Conservation (phyloP, 805 yeast genomes). For the Ogataea salicorniae region DNA sequence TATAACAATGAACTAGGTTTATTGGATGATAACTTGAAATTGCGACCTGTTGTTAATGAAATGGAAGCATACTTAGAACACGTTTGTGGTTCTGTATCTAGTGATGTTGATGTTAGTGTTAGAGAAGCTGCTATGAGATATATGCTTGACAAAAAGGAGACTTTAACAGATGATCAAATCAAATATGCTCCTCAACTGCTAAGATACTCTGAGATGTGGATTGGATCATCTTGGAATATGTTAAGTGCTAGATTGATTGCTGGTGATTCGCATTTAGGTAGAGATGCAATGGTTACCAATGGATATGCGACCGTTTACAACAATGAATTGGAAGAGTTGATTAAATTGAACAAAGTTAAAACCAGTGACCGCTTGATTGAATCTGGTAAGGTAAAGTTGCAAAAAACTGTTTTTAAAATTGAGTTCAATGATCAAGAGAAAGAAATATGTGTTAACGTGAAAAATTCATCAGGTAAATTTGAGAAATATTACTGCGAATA, state of each 20-base stretch:
- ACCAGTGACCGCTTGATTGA: slow-evolving; percentile 7
- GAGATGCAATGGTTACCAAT: slow-evolving; percentile 61
- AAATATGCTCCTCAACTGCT: slow-evolving; percentile 44
- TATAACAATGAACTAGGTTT: slow-evolving; percentile 21
- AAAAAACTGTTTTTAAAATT: slow-evolving; percentile 24
- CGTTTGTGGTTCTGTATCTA: slow-evolving; percentile 10
- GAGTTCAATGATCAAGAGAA: slow-evolving; percentile 16
- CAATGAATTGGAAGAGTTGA: slow-evolving; percentile 27
- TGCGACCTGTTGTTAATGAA: slow-evolving; percentile 30
- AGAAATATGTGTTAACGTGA: slow-evolving; percentile 18
- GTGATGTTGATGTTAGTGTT: slow-evolving; percentile 52
- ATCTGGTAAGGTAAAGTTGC: slow-evolving; percentile 12
- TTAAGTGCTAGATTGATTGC: slow-evolving; percentile 56
- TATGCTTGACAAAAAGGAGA: slow-evolving; percentile 37
- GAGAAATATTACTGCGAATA: slow-evolving; percentile 30
- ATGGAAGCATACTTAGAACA: slow-evolving; percentile 20
- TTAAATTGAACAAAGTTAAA: slow-evolving; percentile 7
- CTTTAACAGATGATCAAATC: slow-evolving; percentile 47
- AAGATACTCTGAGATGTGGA: slow-evolving; percentile 66
- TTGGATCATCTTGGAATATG: slow-evolving; percentile 62
- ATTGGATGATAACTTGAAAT: slow-evolving; percentile 48
- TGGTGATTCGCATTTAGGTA: slow-evolving; percentile 40
- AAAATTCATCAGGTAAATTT: slow-evolving; percentile 2
- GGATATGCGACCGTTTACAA: slow-evolving; percentile 44
- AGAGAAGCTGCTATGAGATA: slow-evolving; percentile 45